Evolutionary conservation across 1,139 yeast species (phyloP).

Genomic region (Sugiyamaella castrensis): DNA sequence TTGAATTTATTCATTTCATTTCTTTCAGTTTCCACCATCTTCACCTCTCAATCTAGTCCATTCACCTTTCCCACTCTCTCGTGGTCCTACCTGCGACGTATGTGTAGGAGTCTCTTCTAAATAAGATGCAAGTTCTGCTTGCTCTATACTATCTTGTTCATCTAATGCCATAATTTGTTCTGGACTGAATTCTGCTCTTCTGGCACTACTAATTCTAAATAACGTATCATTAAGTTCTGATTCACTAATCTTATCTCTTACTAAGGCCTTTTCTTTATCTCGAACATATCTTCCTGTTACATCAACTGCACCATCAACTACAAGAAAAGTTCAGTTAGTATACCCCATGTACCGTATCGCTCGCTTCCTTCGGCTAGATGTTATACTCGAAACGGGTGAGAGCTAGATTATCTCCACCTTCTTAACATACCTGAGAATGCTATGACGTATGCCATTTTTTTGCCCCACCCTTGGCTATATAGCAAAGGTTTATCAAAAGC

Average conservation of each 20-base stretch:
- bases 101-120: conserved; percentile 20
- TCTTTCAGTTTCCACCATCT: conserved; percentile 43
- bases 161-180: conserved; percentile 36
- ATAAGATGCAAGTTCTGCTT: conserved; percentile 36
- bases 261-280: conserved; percentile 48
- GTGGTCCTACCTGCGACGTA: conserved; percentile 30
- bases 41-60: conserved; percentile 83
- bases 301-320: conserved; percentile 58
- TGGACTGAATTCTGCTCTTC: conserved; percentile 38
- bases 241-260: conserved; percentile 49
- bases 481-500: conserved; percentile 77
- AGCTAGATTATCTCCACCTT: neutral
- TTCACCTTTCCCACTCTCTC: conserved; percentile 72
- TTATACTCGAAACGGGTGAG: too few species aligned
- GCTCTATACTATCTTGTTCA: conserved; percentile 45
- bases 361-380: too few species aligned
- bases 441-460: conserved; percentile 81
- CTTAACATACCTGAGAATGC: conserved; percentile 51
- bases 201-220: conserved; percentile 40
- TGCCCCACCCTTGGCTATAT: conserved; percentile 87
- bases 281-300: conserved; percentile 68
- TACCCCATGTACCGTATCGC: too few species aligned
- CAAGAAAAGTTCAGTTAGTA: conserved; percentile 60
- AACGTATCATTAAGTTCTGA: conserved; percentile 42
- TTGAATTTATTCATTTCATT: too few species aligned